Base-by-base conservation (phyloP, 2,329 filamentous ascomycete genomes). In the Colletotrichum euphorbiae region DNA sequence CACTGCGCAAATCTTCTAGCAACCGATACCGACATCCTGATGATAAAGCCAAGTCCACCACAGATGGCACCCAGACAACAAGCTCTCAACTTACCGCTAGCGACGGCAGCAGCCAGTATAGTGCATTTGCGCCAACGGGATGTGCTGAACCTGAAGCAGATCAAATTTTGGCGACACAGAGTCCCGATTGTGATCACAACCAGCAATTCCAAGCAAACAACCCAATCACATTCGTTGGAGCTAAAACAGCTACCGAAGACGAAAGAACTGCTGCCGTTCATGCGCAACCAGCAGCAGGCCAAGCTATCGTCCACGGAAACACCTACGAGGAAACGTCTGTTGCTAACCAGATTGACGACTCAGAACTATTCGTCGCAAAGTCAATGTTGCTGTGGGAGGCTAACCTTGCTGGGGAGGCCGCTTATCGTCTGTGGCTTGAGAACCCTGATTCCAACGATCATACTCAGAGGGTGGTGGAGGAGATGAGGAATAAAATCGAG, bases 311-410 rank as follows among this genome's bases (percentile, higher is more conserved):
- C 36, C 28, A 28, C 6, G 28, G 7, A 28, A 7, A 28, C 1
- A 2, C 13, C 36, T 7, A 12, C 11, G 36, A 4, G 5, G 11
- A 15, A 38, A 38, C 9, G 36, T 6, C 11, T 15, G 11, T 38
- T 38, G 4, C 36, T 11, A 11, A 11, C 2, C 7, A 38, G 36
- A n/a, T 17, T 17, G 17, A 52, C 6, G 52, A 58, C 9, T 52
- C 42, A n/a, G 59, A 45, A 13, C 19, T 67, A 3, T 67, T 67
- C 28, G 43, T 63, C 6, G 59, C 51, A 28, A 67, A 45, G 28
- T 45, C 31, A 11, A 45, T 57, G 15, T 28, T 67, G 15, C 12
- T 67, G 28, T 63, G 36, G 45, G 60, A 64, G 6, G 31, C 17
- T 9, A 45, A 19, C 19, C 3, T 17, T 36, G n/a, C 43, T 46